A percentile compares a stretch with the other conserved stretches of the same genome.
These are phyloP conservation scores for Pseudogymnoascus sp. DNA, from an alignment of 2,329 filamentous ascomycete species.

Conservation along the genomic window DNA sequence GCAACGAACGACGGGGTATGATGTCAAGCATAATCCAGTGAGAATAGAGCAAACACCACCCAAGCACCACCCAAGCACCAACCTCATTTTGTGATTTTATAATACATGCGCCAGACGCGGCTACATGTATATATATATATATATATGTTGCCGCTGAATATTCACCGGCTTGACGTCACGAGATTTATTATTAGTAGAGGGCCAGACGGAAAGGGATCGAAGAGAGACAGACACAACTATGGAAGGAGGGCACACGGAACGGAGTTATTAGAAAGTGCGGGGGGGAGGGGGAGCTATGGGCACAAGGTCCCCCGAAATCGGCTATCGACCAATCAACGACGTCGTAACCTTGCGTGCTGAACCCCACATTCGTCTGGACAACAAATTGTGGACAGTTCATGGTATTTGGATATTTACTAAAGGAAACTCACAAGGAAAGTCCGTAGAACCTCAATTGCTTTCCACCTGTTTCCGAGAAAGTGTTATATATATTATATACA, in stretches of 20 bases:
- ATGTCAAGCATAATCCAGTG: neutral
- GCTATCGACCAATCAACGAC: neutral
- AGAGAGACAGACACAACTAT: neutral
- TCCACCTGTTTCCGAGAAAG: neutral
- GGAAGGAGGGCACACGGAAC: neutral
- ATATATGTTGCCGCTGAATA: neutral
- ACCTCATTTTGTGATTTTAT: neutral
- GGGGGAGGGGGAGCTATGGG: neutral
- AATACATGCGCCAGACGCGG: neutral
- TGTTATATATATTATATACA: neutral
- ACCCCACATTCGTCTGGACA: conserved; percentile 3
- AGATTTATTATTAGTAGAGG: neutral
- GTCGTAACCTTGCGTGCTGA: conserved; percentile 4
- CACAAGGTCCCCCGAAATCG: neutral
- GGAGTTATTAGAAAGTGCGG: neutral
- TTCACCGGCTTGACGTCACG: neutral
- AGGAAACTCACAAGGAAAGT: neutral
- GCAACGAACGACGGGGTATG: neutral
- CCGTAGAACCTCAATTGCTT: conserved; percentile 1
- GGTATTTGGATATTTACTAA: conserved; percentile 1
- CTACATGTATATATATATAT: neutral
- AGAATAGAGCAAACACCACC: neutral
- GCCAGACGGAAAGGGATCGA: neutral
- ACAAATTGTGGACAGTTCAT: conserved; percentile 7
- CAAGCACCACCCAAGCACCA: too few species aligned